A percentile compares a stretch with the other conserved stretches of the same genome.
phyloP scores from a whole-genome alignment of 2,329 filamentous ascomycete genomes.

The Pseudogymnoascus sp. region DNA sequence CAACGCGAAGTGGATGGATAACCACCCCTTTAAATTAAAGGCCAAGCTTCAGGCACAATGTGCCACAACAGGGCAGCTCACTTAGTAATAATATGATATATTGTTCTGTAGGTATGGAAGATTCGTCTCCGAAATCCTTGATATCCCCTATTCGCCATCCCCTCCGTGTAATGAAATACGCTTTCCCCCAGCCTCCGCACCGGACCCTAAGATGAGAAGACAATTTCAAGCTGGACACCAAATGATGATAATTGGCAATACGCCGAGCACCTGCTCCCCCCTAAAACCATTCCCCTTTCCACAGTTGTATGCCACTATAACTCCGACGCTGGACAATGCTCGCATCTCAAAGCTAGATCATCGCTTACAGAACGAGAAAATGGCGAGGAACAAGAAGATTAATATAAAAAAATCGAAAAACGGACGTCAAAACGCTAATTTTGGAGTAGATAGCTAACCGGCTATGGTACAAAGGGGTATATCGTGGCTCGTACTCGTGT shows the following conservation, averaged over 20 bases:
- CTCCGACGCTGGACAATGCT: background rate
- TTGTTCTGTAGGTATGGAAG: background rate
- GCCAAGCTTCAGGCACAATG: background rate
- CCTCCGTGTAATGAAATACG: background rate
- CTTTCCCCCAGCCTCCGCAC: background rate
- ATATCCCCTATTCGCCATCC: background rate
- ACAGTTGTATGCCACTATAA: conserved; percentile 3
- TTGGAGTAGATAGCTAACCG: background rate
- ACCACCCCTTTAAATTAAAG: background rate
- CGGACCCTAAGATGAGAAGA: background rate
- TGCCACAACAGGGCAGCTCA: background rate
- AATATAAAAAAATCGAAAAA: background rate
- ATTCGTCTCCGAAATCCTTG: background rate
- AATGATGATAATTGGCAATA: conserved; percentile 1
- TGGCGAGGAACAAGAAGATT: background rate
- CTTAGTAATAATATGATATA: background rate
- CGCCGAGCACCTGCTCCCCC: background rate
- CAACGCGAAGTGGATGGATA: conserved; percentile 39
- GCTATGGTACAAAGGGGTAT: conserved; percentile 3
- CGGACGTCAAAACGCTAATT: background rate
- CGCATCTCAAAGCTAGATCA: conserved; percentile 2
- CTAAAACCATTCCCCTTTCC: background rate
- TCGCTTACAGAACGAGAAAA: background rate
- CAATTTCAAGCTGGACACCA: background rate
- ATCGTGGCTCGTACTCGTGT: background rate